Percentiles rank a stretch among this genome's conserved stretches.
Evolutionary conservation across 345 rosid genomes (phyloP).

Genomic region (Eucalyptus pumila): DNA sequence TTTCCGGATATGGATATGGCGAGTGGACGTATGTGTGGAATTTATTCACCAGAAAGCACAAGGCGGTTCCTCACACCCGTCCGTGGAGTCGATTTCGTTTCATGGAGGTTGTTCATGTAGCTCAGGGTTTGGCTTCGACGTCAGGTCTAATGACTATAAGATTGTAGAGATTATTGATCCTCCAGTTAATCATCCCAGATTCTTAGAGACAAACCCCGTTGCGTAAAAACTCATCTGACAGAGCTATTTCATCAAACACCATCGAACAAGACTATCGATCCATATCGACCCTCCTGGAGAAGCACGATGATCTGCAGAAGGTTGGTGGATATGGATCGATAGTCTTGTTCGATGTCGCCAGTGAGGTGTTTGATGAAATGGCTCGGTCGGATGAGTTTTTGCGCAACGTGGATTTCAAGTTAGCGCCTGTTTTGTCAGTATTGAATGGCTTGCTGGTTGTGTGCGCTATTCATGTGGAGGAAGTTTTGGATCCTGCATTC

Average conservation of each 20-base stretch:
- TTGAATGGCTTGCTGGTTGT: neutral
- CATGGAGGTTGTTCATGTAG: no score
- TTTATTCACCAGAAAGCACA: neutral
- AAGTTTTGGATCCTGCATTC: neutral
- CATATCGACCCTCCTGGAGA: no score
- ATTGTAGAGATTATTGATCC: no score
- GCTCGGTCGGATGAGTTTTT: neutral
- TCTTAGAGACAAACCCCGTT: no score
- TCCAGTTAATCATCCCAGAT: no score
- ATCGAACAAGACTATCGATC: no score
- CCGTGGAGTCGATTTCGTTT: no score
- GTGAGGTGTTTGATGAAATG: neutral
- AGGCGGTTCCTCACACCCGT: neutral
- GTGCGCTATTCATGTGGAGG: neutral
- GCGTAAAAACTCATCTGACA: no score
- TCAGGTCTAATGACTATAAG: no score
- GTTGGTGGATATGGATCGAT: neutral
- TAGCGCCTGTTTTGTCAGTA: neutral
- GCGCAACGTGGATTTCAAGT: neutral
- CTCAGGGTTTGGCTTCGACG: no score
- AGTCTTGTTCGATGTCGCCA: neutral
- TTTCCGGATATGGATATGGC: no score
- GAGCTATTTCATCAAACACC: no score
- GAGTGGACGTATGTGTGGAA: neutral
- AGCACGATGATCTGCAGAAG: neutral